A percentile compares a stretch with the other conserved stretches of the same genome.
Evolutionary conservation across 2,329 filamentous ascomycete species (phyloP).

Genomic region (Emmonsiellopsis sp.): DNA sequence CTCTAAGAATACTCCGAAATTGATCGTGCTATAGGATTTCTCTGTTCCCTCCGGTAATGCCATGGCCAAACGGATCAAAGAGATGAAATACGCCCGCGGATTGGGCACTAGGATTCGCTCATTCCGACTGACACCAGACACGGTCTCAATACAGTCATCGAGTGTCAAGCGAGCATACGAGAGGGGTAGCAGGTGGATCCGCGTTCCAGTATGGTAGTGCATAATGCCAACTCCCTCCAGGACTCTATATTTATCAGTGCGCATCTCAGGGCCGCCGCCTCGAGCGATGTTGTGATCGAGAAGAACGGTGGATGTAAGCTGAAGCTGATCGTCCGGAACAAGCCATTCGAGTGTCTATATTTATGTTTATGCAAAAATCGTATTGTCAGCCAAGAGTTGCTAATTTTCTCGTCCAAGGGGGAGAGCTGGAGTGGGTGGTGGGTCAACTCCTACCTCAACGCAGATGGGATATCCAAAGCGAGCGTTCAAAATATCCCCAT

Average conservation of each 20-base stretch:
- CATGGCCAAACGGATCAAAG: neutral
- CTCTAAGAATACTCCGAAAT: neutral
- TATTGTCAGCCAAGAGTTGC: neutral
- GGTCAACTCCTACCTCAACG: neutral
- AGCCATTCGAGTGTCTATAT: constrained; percentile 3
- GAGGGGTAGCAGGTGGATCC: constrained; percentile 4
- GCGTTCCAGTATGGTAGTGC: neutral
- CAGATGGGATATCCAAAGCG: constrained; percentile 5
- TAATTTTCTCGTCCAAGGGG: neutral
- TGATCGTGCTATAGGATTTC: neutral
- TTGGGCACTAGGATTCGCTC: neutral
- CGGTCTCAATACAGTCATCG: constrained; percentile 1
- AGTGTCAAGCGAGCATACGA: constrained; percentile 1
- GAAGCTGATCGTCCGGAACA: constrained; percentile 1
- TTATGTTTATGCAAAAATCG: neutral
- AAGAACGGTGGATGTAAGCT: neutral
- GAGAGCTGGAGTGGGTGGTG: neutral
- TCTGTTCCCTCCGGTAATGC: neutral
- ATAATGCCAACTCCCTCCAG: constrained; percentile 3
- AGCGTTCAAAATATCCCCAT: constrained; percentile 4
- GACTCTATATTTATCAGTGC: neutral
- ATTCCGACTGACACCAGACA: neutral
- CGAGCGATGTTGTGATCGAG: constrained; percentile 2
- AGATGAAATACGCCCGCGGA: constrained; percentile 2
- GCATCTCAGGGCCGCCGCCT: neutral